Base-by-base conservation (phyloP, 2,329 filamentous ascomycete species). In the Coniochaeta ligniaria region DNA sequence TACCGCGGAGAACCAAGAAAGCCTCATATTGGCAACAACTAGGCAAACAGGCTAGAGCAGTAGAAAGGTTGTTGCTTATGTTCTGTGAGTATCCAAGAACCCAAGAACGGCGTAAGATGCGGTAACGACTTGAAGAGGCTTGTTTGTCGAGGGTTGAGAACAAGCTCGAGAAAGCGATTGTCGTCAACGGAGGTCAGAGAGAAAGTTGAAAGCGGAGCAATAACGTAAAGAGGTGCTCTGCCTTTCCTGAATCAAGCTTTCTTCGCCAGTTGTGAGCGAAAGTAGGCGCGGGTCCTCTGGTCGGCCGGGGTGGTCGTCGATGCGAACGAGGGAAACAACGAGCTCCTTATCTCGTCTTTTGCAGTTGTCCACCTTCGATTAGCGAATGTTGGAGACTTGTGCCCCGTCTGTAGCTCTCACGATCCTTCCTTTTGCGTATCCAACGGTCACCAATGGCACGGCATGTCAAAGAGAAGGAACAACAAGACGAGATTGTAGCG, bases 21-120 rank as follows among this genome's bases (percentile, higher is more conserved):
- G 67, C 62, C 69, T 78, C 79, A 82, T 82, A 14, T 52, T 52
- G 24, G 16, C 47, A 14, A 52, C 17, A 24, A 17, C 47, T 52
- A n/a, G 47, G 43, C 43, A 47, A 47, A 24, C 43, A 12, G 47
- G 16, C 14, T 52, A 52, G 24, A 52, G 24, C 24, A 17, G 11
- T 52, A 52, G 47, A 28, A 28, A n/a, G 12, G 14, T 17, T 52
- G 47, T 52, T 28, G 47, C 12, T 26, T 50, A 28, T 52, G 47
- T 17, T n/a, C 47, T 31, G 47, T 31, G 47, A 31, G 47, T 52
- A 52, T 31, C 47, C 47, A 52, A 52, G 47, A 52, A 52, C 22
- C 47, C 47, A 52, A 52, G 47, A n/a, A 31, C 24, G 24, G 47
- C 17, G 26, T 31, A 52, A 4, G 47, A 52, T 31, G 20, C 47